Evolutionary conservation across 345 rosid species (phyloP).

Genomic region (Rhizophora mangle): DNA sequence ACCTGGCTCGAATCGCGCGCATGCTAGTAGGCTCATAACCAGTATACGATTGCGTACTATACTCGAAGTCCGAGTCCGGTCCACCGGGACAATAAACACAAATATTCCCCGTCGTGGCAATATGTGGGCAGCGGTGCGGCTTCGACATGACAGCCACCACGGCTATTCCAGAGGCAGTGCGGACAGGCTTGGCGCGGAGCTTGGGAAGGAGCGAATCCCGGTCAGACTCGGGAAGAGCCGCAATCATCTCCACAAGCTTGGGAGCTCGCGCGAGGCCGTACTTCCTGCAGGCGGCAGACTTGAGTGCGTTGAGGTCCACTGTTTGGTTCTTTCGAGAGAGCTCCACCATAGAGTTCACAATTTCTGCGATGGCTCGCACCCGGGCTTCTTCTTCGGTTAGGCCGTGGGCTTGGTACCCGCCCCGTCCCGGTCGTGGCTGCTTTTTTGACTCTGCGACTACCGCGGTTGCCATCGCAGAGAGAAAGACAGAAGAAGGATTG

Average conservation of each 20-base stretch:
- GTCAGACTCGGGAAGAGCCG: slow-evolving; percentile 90
- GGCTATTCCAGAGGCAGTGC: slow-evolving; percentile 97
- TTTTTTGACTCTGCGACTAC: slow-evolving; percentile 47
- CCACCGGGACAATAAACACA: slow-evolving; percentile 98
- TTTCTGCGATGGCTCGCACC: slow-evolving; percentile 88
- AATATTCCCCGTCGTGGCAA: slow-evolving; percentile 93
- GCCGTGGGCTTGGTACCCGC: slow-evolving; percentile 80
- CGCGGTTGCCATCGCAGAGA: slow-evolving; percentile 59
- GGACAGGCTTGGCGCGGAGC: slow-evolving; percentile 94
- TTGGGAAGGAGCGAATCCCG: slow-evolving; percentile 88
- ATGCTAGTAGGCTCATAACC: slow-evolving; percentile 99
- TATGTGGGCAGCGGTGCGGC: slow-evolving; percentile 97
- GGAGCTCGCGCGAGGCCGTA: slow-evolving; percentile 94
- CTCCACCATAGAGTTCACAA: slow-evolving; percentile 86
- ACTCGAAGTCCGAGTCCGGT: slow-evolving; percentile 98
- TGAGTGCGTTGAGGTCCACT: slow-evolving; percentile 88
- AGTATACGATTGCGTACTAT: slow-evolving; percentile 97
- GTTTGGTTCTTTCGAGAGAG: slow-evolving; percentile 89
- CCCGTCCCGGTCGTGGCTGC: slow-evolving; percentile 82
- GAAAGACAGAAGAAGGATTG: neutral
- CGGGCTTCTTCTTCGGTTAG: slow-evolving; percentile 94
- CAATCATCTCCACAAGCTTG: slow-evolving; percentile 97
- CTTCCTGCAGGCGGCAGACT: slow-evolving; percentile 89
- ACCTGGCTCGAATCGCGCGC: slow-evolving; percentile 99
- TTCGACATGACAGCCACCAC: slow-evolving; percentile 98